A percentile compares a stretch with the other conserved stretches of the same genome.
phyloP scores from a whole-genome alignment of 129 eudicot species.

The Tanacetum coccineum region DNA sequence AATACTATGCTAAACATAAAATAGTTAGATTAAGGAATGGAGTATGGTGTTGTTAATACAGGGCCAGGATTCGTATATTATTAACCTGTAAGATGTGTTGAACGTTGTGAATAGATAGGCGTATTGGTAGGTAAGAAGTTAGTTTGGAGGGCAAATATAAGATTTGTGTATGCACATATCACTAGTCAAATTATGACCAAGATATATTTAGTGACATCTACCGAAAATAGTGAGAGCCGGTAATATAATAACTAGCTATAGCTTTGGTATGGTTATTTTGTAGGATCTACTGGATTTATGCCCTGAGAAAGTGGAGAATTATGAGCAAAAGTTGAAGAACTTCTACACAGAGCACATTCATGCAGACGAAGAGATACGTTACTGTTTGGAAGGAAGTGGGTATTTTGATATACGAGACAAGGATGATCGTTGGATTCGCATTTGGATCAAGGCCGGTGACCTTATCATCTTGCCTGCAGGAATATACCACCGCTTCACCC shows the following conservation, averaged over 20 bases:
- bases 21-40: too few species aligned
- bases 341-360: slow-evolving; percentile 90
- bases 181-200: too few species aligned
- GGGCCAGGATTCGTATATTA: too few species aligned
- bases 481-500: slow-evolving; percentile 91
- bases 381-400: slow-evolving; percentile 90
- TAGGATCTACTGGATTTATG: slow-evolving; percentile 90
- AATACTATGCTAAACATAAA: too few species aligned
- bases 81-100: too few species aligned
- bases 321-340: slow-evolving; percentile 84
- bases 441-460: slow-evolving; percentile 82
- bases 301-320: slow-evolving; percentile 92
- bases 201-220: neutral
- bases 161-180: too few species aligned
- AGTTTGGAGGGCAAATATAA: too few species aligned
- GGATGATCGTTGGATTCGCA: slow-evolving; percentile 82
- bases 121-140: too few species aligned
- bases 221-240: neutral
- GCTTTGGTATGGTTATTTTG: neutral
- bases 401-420: slow-evolving; percentile 90
- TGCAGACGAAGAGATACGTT: slow-evolving; percentile 90
- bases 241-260: neutral
- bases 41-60: too few species aligned
- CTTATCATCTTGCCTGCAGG: slow-evolving; percentile 87
- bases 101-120: too few species aligned